phyloP scores from a whole-genome alignment of 352 stramenopile species.

The Phytophthora podocarpi region DNA sequence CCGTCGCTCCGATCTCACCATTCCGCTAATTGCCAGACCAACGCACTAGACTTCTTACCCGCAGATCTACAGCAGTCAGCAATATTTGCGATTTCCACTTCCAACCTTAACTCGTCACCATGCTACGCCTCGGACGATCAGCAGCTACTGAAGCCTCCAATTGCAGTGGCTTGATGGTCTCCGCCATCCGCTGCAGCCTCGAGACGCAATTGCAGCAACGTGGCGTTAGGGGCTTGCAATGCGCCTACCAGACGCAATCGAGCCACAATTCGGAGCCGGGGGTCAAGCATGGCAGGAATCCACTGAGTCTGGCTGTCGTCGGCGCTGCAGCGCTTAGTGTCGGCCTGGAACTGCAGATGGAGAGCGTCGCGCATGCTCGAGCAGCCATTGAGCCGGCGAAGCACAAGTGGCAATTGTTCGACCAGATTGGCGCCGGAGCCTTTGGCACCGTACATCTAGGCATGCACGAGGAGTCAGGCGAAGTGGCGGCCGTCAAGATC shows the following conservation, averaged over 20 bases:
- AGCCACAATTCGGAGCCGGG: slow-evolving; percentile 14
- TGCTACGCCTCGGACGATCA: slow-evolving; percentile 36
- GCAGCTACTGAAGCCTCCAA: slow-evolving; percentile 23
- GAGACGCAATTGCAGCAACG: slow-evolving; percentile 27
- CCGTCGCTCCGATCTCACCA: slow-evolving; percentile 4
- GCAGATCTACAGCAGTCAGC: background rate
- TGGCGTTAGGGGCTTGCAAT: slow-evolving; percentile 14
- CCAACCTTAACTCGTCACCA: slow-evolving; percentile 15
- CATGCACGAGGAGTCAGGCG: slow-evolving; percentile 68
- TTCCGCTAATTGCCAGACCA: slow-evolving; percentile 2
- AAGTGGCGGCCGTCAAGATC: slow-evolving; percentile 79
- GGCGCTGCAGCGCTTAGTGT: slow-evolving; percentile 57
- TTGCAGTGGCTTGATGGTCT: slow-evolving; percentile 16
- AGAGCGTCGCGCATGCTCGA: slow-evolving; percentile 43
- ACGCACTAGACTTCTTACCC: background rate
- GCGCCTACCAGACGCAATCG: slow-evolving; percentile 46
- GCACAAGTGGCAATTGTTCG: slow-evolving; percentile 65
- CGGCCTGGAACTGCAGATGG: slow-evolving; percentile 38
- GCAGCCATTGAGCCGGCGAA: slow-evolving; percentile 38
- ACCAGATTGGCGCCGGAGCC: slow-evolving; percentile 73
- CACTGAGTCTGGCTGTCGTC: slow-evolving; percentile 53
- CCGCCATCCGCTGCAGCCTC: slow-evolving; percentile 19
- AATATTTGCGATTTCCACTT: background rate
- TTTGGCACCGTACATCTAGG: slow-evolving; percentile 76
- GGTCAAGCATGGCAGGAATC: slow-evolving; percentile 10